Base-by-base conservation (phyloP, 768 basidiomycete species). In the Lentinula guzmanii region DNA sequence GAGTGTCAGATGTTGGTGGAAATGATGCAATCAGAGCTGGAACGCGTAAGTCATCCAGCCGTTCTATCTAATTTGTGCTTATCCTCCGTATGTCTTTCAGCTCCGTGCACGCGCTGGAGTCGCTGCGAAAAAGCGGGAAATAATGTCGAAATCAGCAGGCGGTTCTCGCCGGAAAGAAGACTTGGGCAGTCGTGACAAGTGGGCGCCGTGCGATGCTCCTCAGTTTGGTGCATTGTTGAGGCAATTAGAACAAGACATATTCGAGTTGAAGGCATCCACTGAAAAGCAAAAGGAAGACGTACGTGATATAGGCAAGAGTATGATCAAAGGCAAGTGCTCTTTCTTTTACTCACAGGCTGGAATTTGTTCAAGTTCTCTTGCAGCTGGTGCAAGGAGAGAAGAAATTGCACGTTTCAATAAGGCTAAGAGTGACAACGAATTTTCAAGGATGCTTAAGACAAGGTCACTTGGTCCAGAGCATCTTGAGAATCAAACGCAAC, bases 381-480 rank as follows among this genome's bases (percentile, higher is more conserved):
- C 41, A 56, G 95, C 87, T 43, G 86, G 84, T 54, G 91, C 90
- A 62, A 85, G 90, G 65, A 83, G 83, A 65, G 93, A 95, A 69
- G 94, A 97, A 68, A 89, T 93, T 28, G 76, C 79, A 16, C 84
- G 92, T 4, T 95, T 93, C 71, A 79, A 86, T 59, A 85, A 84
- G 65, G 94, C 93, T 1, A 85, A 85, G 62, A 80, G 79, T 34
- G 94, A 98, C 68, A 81, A 85, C 3, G 89, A 89, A 59, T 92
- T 95, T 70, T 82, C 86, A 9, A 88, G 85, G 67, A 83, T 89
- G 78, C 74, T 92, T 58, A 86, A 84, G 67, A 77, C 84, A 2
- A 80, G 90, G 52, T 86, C 88, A n/a, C 74, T 95, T n/a, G 89
- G 89, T 11, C 93, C 96, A 0, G 93, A 98, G 68, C 89, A 94